Conservation (phyloP, 2,329 filamentous ascomycete genomes). For the Ramularia endophylla region DNA sequence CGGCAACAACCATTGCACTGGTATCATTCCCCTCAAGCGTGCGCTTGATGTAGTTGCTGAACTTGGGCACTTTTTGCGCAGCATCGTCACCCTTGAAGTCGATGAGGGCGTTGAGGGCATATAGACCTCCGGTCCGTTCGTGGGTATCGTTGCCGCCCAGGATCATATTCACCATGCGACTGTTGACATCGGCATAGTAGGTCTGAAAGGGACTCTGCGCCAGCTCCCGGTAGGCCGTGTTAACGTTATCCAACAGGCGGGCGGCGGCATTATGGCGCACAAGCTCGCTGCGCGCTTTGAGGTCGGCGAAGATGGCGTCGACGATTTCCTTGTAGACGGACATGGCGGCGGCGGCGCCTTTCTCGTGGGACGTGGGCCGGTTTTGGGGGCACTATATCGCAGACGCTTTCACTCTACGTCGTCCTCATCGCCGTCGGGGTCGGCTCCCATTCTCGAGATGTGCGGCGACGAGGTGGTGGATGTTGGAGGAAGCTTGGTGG, state of each 20-base stretch:
- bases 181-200: constrained; percentile 60
- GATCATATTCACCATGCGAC: constrained; percentile 66
- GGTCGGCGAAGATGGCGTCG: constrained; percentile 27
- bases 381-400: constrained; percentile 1
- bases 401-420: constrained; percentile 7
- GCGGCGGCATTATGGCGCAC: constrained; percentile 25
- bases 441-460: constrained; percentile 4
- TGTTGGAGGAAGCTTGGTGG: constrained; percentile 1
- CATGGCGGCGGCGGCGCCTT: too few species aligned
- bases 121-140: constrained; percentile 85
- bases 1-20: constrained; percentile 82
- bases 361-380: too few species aligned
- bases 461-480: not conserved
- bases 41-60: constrained; percentile 81
- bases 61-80: constrained; percentile 88
- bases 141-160: constrained; percentile 79
- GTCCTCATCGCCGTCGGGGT: constrained; percentile 5
- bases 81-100: constrained; percentile 95
- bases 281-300: constrained; percentile 25
- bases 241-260: constrained; percentile 27
- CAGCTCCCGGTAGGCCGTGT: constrained; percentile 52
- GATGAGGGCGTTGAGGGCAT: constrained; percentile 86
- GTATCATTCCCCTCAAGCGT: constrained; percentile 89
- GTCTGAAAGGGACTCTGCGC: constrained; percentile 70
- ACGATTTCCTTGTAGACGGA: constrained; percentile 27